Evolutionary conservation across 129 eudicot species (phyloP), one percentile per base, ranked within the genome.

Genomic region (Tagetes erecta): DNA sequence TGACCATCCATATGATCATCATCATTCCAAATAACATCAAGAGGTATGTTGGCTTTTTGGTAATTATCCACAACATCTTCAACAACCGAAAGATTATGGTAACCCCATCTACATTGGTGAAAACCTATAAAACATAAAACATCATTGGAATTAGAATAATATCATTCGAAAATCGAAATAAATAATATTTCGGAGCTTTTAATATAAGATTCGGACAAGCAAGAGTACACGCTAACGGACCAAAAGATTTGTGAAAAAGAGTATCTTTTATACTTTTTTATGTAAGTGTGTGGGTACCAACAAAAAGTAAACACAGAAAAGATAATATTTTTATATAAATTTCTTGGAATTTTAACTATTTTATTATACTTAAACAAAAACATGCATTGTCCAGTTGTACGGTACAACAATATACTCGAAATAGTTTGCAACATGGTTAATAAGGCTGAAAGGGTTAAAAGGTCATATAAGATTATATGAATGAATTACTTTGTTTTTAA

Each of bases 71-170:
- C 97, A 0, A 94, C 99, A 35, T 88, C 91, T 82, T 94, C 97
- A 0, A 91, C 91, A 4, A 91, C 96, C 0, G 96, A 91, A 13
- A 94, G 76, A 71, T 91, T 91, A 72, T 82, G 97, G 89, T 94
- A 94, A 7, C 97, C 98, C 97, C 97, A 94, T 81, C 97, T 80
- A 72, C 99, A 91, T 73, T 94, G 97, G 74, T 94, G 99, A 74
- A 94, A 94, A n/a, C 99, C 99, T 94, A 90, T 55, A 45, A 31
- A 52, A 74, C 12, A 76, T 12, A 36, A 62, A 36, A 59, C 37
- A 57, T 57, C 5, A 27, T 20, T 20, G 27, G 27, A 20, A 20
- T 20, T 20, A 20, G 27, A 20, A 20, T 20, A 20, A 20, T 57
- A 57, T 8, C 20, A 49, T 51, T 50, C 0, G 3, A 50, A 12